Base-by-base conservation (phyloP, 2,329 filamentous ascomycete species). In the Colletotrichum orbiculare region DNA sequence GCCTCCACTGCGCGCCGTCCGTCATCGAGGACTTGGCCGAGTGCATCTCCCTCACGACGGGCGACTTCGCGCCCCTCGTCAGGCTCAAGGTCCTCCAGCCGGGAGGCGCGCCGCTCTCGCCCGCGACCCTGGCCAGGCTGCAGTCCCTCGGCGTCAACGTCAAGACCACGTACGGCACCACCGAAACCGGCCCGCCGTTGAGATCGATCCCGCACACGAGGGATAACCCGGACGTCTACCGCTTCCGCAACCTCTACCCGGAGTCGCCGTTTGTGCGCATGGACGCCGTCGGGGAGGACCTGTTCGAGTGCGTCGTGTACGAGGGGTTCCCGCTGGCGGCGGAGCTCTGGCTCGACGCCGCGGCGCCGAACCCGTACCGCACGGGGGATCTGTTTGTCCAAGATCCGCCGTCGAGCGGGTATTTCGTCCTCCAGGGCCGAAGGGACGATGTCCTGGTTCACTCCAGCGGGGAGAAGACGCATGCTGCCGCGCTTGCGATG, bases 121-220 rank as follows among this genome's bases (percentile, higher is more conserved):
- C 56, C 1, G 10, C 42, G 3, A 45, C 37, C 13, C 37, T 64
- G 17, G 17, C 39, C 8, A 64, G 54, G 35, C 12, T 64, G 2
- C 56, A 54, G 12, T 33, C 38, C 2, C 49, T 64, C 6, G 49
- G 61, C 11, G 61, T 64, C 4, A 64, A 64, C 6, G 17, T 64
- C n/a, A 64, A 64, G 43, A 64, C 61, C 9, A 64, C 61, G 2
- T 64, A 64, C 43, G 61, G 61, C 8, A 64, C 61, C 8, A 54
- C 61, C 0, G 61, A 64, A 10, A 64, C 17, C 10, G 61, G 61
- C 0, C 61, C 61, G 13, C 61, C 61, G 1, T 33, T 64, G 0
- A 48, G 61, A 2, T 60, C 61, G 5, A 60, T 64, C 11, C 61
- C 61, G 2, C 61, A 64, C 15, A 64, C 61, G 8, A 60, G 35